Evolutionary conservation across 75 land plant genomes (phyloP), one percentile per base, ranked within the genome.

Genomic region (Pinus albicaulis): DNA sequence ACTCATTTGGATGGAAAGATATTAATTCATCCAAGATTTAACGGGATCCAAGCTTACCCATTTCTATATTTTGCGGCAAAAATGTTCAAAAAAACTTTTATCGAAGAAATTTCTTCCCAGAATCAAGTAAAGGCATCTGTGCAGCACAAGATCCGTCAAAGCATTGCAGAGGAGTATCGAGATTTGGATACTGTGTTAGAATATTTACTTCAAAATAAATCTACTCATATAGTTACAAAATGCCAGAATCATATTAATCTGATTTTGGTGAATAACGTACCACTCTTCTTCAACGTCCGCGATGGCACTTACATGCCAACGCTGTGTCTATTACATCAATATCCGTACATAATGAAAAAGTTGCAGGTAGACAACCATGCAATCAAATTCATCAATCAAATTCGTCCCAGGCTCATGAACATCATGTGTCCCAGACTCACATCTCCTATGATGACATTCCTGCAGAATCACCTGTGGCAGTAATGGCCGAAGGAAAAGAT

Each of bases 231-330:
- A 28, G 28, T 28, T 28, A 1, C 28, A 28, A 28, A 28, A 28
- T 28, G 99, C 77, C 98, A 90, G 83, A 96, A 96, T 73, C 99
- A 96, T 86, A 82, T 96, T 65, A 96, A 94, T 84, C 79, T 96
- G 79, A 92, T 96, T 24, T 77, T 96, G 63, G 98, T 96, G 74
- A 96, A 94, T 86, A 94, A 90, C 81, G 99, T 96, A 52, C 99
- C 99, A 5, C 85, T 96, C 19, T n/a, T n/a, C 74, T 94, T 96
- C 88, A 96, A 94, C 72, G 81, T 96, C 23, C 92, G 98, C 38
- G 99, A 96, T 86, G 99, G 99, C 48, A 98, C 99, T 62, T 96
- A 96, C 79, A 96, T 96, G 99, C 98, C 99, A 64, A 96, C 99
- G 4, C 78, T 96, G 25, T 82, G 98, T 17, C 91, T 96, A 75